Percentiles rank a stretch among this genome's conserved stretches.
phyloP scores from a whole-genome alignment of 768 basidiomycete species.

The Kwoniella mangroviensis region DNA sequence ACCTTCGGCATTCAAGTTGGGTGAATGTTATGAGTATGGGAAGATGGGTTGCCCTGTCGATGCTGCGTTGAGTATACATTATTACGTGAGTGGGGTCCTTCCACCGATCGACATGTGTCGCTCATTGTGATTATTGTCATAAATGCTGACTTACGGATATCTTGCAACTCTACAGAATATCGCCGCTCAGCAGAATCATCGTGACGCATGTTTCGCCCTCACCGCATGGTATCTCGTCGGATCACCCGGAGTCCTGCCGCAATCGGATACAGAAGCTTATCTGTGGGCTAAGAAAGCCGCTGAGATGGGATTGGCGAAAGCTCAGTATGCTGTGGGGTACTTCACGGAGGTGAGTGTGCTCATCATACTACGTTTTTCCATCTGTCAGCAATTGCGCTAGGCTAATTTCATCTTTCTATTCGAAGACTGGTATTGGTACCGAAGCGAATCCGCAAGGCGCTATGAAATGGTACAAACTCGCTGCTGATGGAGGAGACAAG shows the following conservation, averaged over 20 bases:
- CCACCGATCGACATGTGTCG: background rate
- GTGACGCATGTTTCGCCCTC: constrained; percentile 95
- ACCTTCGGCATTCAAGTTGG: constrained; percentile 90
- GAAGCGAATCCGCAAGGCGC: constrained; percentile 60
- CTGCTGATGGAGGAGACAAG: constrained; percentile 90
- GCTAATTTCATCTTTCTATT: too few species aligned
- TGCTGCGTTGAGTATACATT: constrained; percentile 94
- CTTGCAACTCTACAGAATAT: constrained; percentile 70
- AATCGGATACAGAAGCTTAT: constrained; percentile 97
- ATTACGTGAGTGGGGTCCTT: constrained; percentile 71
- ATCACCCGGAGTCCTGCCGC: constrained; percentile 93
- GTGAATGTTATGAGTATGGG: constrained; percentile 99
- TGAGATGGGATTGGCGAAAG: constrained; percentile 87
- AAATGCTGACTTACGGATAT: constrained; percentile 5
- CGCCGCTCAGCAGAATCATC: constrained; percentile 94
- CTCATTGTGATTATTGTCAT: too few species aligned
- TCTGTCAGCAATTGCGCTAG: too few species aligned
- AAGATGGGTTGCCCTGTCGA: constrained; percentile 98
- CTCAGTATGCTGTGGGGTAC: constrained; percentile 97
- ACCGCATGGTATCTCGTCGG: constrained; percentile 99
- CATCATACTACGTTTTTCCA: too few species aligned
- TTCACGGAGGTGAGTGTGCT: constrained; percentile 73
- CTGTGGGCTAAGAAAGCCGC: constrained; percentile 97
- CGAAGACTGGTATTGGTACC: constrained; percentile 66
- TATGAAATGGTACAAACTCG: constrained; percentile 79